Evolutionary conservation across 345 rosid genomes (phyloP), one percentile per base, ranked within the genome.

Genomic region (Bruguiera sexangula): DNA sequence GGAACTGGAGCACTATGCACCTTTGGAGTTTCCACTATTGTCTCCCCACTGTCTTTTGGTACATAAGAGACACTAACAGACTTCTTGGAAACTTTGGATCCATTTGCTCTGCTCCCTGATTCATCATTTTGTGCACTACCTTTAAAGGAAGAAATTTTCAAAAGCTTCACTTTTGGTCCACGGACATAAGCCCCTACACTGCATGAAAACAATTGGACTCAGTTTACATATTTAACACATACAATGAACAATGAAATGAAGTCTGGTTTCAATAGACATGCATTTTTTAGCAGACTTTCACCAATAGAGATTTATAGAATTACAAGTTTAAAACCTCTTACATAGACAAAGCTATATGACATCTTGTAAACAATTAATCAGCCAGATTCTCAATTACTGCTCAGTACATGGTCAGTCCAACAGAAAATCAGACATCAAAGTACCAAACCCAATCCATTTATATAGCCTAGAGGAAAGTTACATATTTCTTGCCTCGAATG

Each of bases 101-200:
- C 88, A 74, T 76, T 75, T 53, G 79, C 80, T 50, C 86, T 79
- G 66, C 81, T 82, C 57, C 84, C 82, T 39, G 87, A 73, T 72
- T 86, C 91, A 56, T 85, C 82, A 76, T 79, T 87, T 75, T 76
- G 85, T 29, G 82, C 82, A 76, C 75, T 83, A 36, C 97, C 91
- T 85, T 91, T 89, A 60, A 93, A 93, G 32, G 96, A 85, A 34
- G 90, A 86, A 76, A 93, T 78, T 78, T 82, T 86, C 48, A 86
- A 77, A 65, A 84, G 69, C 71, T 81, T 89, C 58, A 80, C 80
- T 78, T 74, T 85, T 65, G 81, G 70, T 73, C 88, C 84, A 72
- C 72, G 60, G 63, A 71, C 63, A 73, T 60, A 67, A 78, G 85
- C 70, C 81, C 92, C 87, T 76, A 78, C 79, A 81, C 98, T 93